Base-by-base conservation (phyloP, 805 yeast species). In the Blastobotrys attinorum region DNA sequence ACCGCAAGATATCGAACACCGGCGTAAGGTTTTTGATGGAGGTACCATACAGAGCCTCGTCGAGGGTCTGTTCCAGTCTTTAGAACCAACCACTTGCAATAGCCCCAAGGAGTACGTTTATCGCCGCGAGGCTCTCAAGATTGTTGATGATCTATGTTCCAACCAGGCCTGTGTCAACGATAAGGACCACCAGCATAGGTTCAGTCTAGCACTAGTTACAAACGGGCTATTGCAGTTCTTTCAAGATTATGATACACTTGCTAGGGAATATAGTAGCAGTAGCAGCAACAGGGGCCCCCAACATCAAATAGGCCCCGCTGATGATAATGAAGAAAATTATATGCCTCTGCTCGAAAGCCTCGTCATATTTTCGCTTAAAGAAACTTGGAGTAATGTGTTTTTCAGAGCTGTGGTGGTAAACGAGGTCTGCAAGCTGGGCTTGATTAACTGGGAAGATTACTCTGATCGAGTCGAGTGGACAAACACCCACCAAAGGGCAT, bases 221-320 rank as follows among this genome's bases (percentile, higher is more conserved):
- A 34, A 35, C 22, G 47, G 47, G 21, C 29, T 44, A 7, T 13
- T 31, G 16, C 43, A 44, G 7, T 44, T 39, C 29, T 44, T 39
- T 23, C 22, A 39, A 8, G 31, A 44, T 20, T 44, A 44, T 25
- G 43, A 44, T 17, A 27, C 11, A 7, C 13, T 27, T 15, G n/a
- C n/a, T n/a, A n/a, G n/a, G n/a, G n/a, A n/a, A n/a, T n/a, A n/a
- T n/a, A n/a, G n/a, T n/a, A n/a, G n/a, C n/a, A n/a, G n/a, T n/a
- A n/a, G n/a, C n/a, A n/a, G n/a, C n/a, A n/a, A n/a, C n/a, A n/a
- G n/a, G n/a, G n/a, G n/a, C n/a, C n/a, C n/a, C n/a, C n/a, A n/a
- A n/a, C n/a, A n/a, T n/a, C n/a, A n/a, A n/a, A n/a, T n/a, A n/a
- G n/a, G n/a, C n/a, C n/a, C n/a, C n/a, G n/a, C n/a, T n/a, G n/a